phyloP scores from a whole-genome alignment of 176 grass and related monocot genomes.

The Olyra latifolia region DNA sequence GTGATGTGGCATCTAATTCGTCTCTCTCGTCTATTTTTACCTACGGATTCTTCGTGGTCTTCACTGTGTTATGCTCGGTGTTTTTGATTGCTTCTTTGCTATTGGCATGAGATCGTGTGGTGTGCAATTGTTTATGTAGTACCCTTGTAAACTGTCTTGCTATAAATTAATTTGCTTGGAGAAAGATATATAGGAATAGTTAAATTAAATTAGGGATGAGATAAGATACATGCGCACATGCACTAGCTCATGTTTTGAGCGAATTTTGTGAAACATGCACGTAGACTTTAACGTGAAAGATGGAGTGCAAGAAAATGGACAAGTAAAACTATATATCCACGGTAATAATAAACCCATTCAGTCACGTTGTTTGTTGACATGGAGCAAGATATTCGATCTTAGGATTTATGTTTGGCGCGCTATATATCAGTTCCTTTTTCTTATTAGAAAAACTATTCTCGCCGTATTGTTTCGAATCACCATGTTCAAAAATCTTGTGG shows the following conservation, averaged over 20 bases:
- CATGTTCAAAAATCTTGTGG: neutral
- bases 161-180: no score
- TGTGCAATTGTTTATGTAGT: neutral
- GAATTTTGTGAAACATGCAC: no score
- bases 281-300: neutral
- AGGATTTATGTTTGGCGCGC: neutral
- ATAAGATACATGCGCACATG: no score
- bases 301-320: neutral
- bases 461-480: neutral
- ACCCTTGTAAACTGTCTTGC: no score
- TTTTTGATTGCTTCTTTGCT: neutral
- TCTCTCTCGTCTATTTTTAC: conserved; percentile 38
- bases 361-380: neutral
- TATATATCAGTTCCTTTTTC: neutral
- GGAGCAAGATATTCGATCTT: neutral
- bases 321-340: neutral
- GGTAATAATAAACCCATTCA: neutral
- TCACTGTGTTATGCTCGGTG: fast-evolving
- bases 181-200: neutral
- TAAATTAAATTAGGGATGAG: no score
- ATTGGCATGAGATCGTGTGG: neutral
- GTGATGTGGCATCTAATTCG: conserved; percentile 68
- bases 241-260: no score
- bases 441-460: neutral
- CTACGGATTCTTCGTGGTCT: conserved; percentile 18